Evolutionary conservation across 1,139 yeast genomes (phyloP).

Genomic region (Suhomyces coccinellae): DNA sequence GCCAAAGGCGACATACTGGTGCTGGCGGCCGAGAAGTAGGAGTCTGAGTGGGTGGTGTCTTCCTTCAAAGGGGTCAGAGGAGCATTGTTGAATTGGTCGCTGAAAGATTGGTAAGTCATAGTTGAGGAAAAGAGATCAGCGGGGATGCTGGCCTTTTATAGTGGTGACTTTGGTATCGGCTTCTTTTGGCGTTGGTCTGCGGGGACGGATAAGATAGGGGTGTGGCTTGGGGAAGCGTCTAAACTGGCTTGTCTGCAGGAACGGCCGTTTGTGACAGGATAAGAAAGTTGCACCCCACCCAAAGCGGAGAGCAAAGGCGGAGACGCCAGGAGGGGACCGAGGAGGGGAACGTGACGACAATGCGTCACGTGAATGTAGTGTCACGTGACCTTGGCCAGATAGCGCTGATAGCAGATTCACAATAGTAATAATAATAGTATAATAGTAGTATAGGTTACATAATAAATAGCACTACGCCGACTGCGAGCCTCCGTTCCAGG

Average conservation of each 20-base stretch:
- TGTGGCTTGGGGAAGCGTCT: constrained; percentile 2
- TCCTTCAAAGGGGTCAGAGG: constrained; percentile 19
- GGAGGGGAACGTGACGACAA: too few relatives aligned
- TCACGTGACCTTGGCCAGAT: too few relatives aligned
- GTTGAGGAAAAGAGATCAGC: background rate
- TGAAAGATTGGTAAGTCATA: constrained; percentile 19
- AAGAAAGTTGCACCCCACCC: background rate
- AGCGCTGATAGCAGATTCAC: too few relatives aligned
- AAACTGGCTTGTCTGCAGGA: background rate
- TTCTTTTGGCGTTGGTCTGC: background rate
- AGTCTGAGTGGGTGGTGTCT: constrained; percentile 7
- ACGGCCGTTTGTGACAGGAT: background rate
- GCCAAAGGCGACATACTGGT: constrained; percentile 12
- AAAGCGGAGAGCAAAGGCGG: background rate
- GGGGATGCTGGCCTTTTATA: constrained; percentile 1
- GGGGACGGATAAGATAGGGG: constrained; percentile 6
- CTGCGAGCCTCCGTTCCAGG: constrained; percentile 4
- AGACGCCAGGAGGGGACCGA: background rate
- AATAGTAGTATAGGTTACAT: constrained; percentile 1
- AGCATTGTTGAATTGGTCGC: constrained; percentile 20
- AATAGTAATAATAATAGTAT: background rate
- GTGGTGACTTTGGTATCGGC: background rate
- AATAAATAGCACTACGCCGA: constrained; percentile 3
- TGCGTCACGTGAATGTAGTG: too few relatives aligned
- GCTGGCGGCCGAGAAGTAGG: constrained; percentile 14